Percentiles rank a stretch among this genome's conserved stretches.
These are phyloP conservation scores for Myriosclerotinia duriaeana DNA, from an alignment of 2,329 filamentous ascomycete genomes.

Conservation along the genomic window DNA sequence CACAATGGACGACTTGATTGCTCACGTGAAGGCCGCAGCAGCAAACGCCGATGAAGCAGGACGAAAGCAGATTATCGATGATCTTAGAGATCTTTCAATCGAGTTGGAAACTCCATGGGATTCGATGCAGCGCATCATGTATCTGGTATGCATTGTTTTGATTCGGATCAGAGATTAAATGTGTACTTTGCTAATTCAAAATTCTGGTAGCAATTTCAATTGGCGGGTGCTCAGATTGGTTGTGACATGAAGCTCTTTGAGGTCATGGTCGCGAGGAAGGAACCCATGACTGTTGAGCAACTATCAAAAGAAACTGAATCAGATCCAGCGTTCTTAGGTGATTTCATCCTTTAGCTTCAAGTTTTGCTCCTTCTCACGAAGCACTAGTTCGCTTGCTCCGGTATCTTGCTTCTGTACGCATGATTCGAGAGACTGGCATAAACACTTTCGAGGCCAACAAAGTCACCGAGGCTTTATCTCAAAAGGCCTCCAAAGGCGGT, in stretches of 20 bases:
- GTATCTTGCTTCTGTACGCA: slow-evolving; percentile 22
- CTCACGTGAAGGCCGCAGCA: slow-evolving; percentile 10
- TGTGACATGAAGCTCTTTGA: slow-evolving; percentile 20
- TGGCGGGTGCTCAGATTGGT: slow-evolving; percentile 15
- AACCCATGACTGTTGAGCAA: slow-evolving; percentile 4
- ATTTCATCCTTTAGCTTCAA: not conserved
- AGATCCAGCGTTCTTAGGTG: slow-evolving; percentile 17
- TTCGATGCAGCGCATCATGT: slow-evolving; percentile 22
- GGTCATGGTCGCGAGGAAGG: slow-evolving; percentile 2
- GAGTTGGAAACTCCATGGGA: slow-evolving; percentile 24
- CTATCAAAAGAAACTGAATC: slow-evolving; percentile 5
- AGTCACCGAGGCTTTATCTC: slow-evolving; percentile 5
- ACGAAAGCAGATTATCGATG: slow-evolving; percentile 19
- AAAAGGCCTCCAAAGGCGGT: not conserved
- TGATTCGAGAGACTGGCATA: slow-evolving; percentile 17
- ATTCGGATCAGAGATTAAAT: not conserved
- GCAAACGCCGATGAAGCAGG: slow-evolving; percentile 11
- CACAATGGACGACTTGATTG: slow-evolving; percentile 9
- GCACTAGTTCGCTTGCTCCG: slow-evolving; percentile 6
- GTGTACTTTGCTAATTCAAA: not conserved
- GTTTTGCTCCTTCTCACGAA: not conserved
- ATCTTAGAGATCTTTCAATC: slow-evolving; percentile 17
- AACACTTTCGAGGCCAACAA: slow-evolving; percentile 14
- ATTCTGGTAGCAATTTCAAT: slow-evolving; percentile 16
- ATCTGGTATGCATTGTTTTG: not conserved